phyloP scores from a whole-genome alignment of 495 filamentous ascomycete species.

The Neurospora sp. region DNA sequence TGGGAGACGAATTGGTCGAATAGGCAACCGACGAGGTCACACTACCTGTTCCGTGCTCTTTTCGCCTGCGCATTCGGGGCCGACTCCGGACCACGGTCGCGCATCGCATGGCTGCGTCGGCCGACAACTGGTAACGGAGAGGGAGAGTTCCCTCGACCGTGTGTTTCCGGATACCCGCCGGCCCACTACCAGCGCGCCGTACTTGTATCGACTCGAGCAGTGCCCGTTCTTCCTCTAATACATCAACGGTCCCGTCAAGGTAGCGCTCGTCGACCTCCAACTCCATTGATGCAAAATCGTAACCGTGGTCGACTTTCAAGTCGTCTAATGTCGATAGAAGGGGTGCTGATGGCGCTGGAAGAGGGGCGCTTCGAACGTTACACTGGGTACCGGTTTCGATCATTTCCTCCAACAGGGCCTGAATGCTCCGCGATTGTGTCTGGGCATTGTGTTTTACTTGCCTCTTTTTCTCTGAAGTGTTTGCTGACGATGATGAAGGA shows the following conservation, averaged over 20 bases:
- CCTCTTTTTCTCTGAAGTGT: neutral
- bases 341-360: slow-evolving; percentile 1
- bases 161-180: slow-evolving; percentile 26
- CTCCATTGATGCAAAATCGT: slow-evolving; percentile 6
- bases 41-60: slow-evolving; percentile 11
- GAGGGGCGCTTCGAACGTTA: slow-evolving; percentile 20
- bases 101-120: slow-evolving; percentile 31
- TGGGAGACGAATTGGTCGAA: slow-evolving; percentile 11
- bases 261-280: slow-evolving; percentile 23
- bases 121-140: slow-evolving; percentile 28
- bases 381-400: slow-evolving; percentile 27
- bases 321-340: neutral
- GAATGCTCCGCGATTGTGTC: slow-evolving; percentile 11
- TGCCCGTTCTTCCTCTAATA: slow-evolving; percentile 7
- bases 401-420: slow-evolving; percentile 24
- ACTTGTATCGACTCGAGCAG: slow-evolving; percentile 11
- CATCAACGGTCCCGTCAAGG: slow-evolving; percentile 1
- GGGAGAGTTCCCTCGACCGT: slow-evolving; percentile 12
- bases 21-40: slow-evolving; percentile 8
- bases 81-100: slow-evolving; percentile 31
- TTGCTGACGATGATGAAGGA: neutral
- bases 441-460: slow-evolving; percentile 1
- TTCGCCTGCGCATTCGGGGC: slow-evolving; percentile 34
- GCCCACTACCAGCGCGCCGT: slow-evolving; percentile 13
- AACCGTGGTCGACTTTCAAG: neutral